Base-by-base conservation (phyloP, 148 eudicot species). In the Fagopyrum homotropicum region DNA sequence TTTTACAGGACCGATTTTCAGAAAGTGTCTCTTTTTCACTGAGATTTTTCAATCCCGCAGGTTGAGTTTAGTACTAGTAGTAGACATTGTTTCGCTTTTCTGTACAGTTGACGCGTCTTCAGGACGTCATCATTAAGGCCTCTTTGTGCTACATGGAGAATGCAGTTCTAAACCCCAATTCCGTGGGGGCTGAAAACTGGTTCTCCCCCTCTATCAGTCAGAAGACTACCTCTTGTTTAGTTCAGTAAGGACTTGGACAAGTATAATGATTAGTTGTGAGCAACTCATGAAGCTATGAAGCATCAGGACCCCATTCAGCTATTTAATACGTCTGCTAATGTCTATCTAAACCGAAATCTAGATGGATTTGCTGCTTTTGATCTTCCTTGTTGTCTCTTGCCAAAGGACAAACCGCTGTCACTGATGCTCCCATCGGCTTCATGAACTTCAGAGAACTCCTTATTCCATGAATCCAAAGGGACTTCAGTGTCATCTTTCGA, bases 401-500 rank as follows among this genome's bases (percentile, higher is more conserved):
- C 85, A 48, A 87, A 59, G 5, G 87, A 72, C 79, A 91, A 76
- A 75, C 93, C 91, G 75, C 98, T 91, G 84, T 94, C 98, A 50
- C 98, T 94, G 45, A 87, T 77, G 82, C 96, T 90, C 11, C 97
- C 98, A 76, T 86, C 88, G 1, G 78, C 69, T 64, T 88, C 91
- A 40, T 83, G 89, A 54, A 79, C 79, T 60, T 93, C 93, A 0
- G 89, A 83, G 75, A 84, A 93, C 64, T 94, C 97, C 73, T 82
- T 85, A 1, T 77, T 72, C 86, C 89, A 82, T 35, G 97, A 86
- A 75, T 87, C 84, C 79, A 94, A 76, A 16, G 95, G 98, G 60
- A 94, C 82, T 7, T 86, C 74, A 75, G 87, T 88, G 64, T 94
- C 98, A 75, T 94, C 98, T 81, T 94, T 91, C 14, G 93, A 81